Evolutionary conservation across 768 basidiomycete species (phyloP), one percentile per base, ranked within the genome.

Genomic region (Mycena rebaudengoi): DNA sequence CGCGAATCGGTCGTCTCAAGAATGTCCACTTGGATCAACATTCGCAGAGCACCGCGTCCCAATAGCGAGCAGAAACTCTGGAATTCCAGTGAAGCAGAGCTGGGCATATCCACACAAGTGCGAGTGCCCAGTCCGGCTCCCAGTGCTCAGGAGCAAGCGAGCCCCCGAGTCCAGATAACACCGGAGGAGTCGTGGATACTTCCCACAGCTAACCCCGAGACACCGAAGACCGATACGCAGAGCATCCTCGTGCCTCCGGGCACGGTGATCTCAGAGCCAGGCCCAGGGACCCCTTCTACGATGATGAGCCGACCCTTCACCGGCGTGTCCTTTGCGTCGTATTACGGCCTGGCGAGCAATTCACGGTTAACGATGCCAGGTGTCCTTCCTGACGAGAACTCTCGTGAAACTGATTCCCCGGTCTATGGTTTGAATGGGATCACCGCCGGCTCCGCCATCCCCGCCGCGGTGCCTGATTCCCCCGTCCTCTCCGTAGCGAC

Each of bases 361-460:
- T 65, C 68, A 23, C 69, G 65, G 6, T 60, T 69, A 62, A 56
- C 68, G 26, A 55, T 65, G 49, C 60, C 62, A 21, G 37, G 26
- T 59, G 26, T 54, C 54, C 26, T 25, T 30, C 52, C 51, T 21
- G 45, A 28, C 43, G 26, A 56, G 26, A 44, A 46, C 7, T 25
- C 62, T 5, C 59, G 59, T 30, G 62, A 56, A 29, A 69, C 75
- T 13, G 75, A 76, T 49, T 83, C 83, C 14, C 84, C 85, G 4
- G 68, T 85, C 7, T 84, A 84, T 60, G 82, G 82, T 29, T 71
- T 86, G 33, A 69, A 81, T 41, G 80, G 81, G 13, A 78, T 80
- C 44, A 58, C 79, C 8, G 44, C 37, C 26, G 62, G 48, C 52
- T 37, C 45, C 46, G 37, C 12, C 29, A 7, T 43, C 60, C 32